Percentiles rank a stretch among this genome's conserved stretches.
Evolutionary conservation across 306 rosid genomes (phyloP).

Genomic region (Comarum palustre): DNA sequence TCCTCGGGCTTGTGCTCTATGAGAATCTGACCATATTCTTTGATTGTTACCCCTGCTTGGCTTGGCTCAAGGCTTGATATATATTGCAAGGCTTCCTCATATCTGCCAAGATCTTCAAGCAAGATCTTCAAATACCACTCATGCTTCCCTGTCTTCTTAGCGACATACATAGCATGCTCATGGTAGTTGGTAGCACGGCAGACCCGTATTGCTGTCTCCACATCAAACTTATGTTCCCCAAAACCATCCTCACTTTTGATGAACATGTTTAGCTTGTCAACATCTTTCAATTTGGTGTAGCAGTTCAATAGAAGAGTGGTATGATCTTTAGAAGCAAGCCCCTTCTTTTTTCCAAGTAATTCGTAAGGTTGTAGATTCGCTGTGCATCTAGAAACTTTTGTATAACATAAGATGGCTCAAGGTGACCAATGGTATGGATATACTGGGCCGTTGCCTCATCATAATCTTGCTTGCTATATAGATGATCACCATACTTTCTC

Average conservation of each 20-base stretch:
- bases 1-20: slow-evolving; percentile 87
- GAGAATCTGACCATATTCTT: slow-evolving; percentile 97
- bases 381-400: slow-evolving; percentile 98
- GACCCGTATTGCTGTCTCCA: slow-evolving; percentile 94
- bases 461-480: slow-evolving; percentile 91
- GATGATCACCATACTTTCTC: slow-evolving; percentile 90
- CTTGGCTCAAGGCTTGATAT: slow-evolving; percentile 85
- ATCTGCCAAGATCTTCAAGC: slow-evolving; percentile 97
- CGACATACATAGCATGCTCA: slow-evolving; percentile 99
- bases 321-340: slow-evolving; percentile 96
- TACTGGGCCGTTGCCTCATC: slow-evolving; percentile 97
- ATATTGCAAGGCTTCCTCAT: slow-evolving; percentile 89
- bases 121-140: slow-evolving; percentile 94
- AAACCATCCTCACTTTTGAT: slow-evolving; percentile 77
- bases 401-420: slow-evolving; percentile 96
- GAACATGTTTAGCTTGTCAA: slow-evolving; percentile 75
- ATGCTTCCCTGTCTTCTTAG: slow-evolving; percentile 90
- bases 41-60: slow-evolving; percentile 89
- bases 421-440: slow-evolving; percentile 90
- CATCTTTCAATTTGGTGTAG: slow-evolving; percentile 95
- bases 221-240: slow-evolving; percentile 90
- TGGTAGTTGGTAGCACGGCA: slow-evolving; percentile 98
- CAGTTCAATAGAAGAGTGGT: slow-evolving; percentile 92
- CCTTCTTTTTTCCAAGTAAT: slow-evolving; percentile 95
- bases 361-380: slow-evolving; percentile 90